phyloP scores from a whole-genome alignment of 2,329 filamentous ascomycete genomes.

The Fusarium temperatum region DNA sequence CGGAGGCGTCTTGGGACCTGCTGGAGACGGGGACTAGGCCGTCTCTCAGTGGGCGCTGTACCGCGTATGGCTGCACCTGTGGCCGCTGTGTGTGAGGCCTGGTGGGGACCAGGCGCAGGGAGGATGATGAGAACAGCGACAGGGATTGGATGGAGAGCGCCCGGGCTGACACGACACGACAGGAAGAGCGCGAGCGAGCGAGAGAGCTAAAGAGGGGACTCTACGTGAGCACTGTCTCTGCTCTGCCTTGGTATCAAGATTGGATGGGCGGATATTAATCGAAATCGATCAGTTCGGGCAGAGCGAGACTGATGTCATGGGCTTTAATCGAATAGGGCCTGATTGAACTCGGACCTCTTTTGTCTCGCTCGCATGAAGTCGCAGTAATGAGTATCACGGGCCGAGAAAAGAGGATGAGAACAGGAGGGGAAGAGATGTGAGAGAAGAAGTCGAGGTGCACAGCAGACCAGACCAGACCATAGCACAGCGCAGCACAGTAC shows the following conservation, averaged over 20 bases:
- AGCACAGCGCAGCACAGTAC: background rate
- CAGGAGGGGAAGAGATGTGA: slow-evolving; percentile 6
- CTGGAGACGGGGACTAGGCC: slow-evolving; percentile 10
- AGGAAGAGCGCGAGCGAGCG: slow-evolving; percentile 4
- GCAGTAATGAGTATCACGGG: background rate
- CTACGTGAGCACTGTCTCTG: slow-evolving; percentile 23
- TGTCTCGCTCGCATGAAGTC: background rate
- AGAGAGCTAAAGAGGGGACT: slow-evolving; percentile 10
- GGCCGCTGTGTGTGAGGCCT: slow-evolving; percentile 38
- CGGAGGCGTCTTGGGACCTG: slow-evolving; percentile 20
- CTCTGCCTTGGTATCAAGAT: slow-evolving; percentile 15
- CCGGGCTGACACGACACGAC: slow-evolving; percentile 46
- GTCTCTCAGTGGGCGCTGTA: slow-evolving; percentile 12
- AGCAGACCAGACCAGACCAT: background rate
- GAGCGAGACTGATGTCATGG: slow-evolving; percentile 24
- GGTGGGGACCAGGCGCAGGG: slow-evolving; percentile 37
- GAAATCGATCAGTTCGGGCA: slow-evolving; percentile 17
- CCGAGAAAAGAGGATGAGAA: background rate
- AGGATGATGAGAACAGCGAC: slow-evolving; percentile 38
- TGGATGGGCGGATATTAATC: slow-evolving; percentile 11
- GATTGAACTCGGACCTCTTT: background rate
- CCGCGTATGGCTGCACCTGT: slow-evolving; percentile 3
- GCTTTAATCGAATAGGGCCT: background rate
- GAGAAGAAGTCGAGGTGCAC: background rate
- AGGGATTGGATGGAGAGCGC: slow-evolving; percentile 45